Percentiles rank a stretch among this genome's conserved stretches.
These are phyloP conservation scores for Starmera caribaea DNA, from an alignment of 805 yeast species.

Conservation along the genomic window DNA sequence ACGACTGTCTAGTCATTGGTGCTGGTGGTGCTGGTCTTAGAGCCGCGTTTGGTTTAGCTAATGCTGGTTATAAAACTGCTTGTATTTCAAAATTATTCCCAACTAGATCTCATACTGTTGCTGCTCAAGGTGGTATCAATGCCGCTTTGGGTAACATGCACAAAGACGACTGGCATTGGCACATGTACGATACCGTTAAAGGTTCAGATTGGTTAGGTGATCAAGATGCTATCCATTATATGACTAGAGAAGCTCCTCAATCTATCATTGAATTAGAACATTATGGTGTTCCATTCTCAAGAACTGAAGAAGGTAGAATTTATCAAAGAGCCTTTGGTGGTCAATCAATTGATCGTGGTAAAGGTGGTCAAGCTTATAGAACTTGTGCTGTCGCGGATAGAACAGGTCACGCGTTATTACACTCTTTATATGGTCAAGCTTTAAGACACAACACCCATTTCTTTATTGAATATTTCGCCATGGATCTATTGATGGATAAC, in stretches of 20 bases:
- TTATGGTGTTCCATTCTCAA: conserved; percentile 96
- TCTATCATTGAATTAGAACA: conserved; percentile 96
- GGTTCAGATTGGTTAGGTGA: conserved; percentile 99
- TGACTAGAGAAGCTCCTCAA: conserved; percentile 97
- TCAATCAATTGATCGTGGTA: conserved; percentile 89
- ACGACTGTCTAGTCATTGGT: conserved; percentile 95
- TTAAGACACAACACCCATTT: conserved; percentile 95
- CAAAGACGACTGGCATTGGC: conserved; percentile 99
- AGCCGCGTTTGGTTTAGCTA: conserved; percentile 97
- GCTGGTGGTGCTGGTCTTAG: conserved; percentile 99
- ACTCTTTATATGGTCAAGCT: conserved; percentile 93
- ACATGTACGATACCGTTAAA: conserved; percentile 98
- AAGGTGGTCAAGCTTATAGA: conserved; percentile 99
- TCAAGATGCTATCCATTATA: conserved; percentile 97
- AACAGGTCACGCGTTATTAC: conserved; percentile 96
- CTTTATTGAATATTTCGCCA: conserved; percentile 94
- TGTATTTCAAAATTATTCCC: conserved; percentile 96
- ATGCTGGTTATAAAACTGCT: conserved; percentile 95
- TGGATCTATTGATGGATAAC: conserved; percentile 88
- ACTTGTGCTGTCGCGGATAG: conserved; percentile 99
- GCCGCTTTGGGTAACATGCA: conserved; percentile 99
- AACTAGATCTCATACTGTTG: conserved; percentile 97
- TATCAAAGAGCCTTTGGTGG: conserved; percentile 99
- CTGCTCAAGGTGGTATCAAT: conserved; percentile 99
- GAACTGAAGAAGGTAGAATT: conserved; percentile 93